Base-by-base conservation (phyloP, 2,329 filamentous ascomycete species). In the Xylariaceae sp. region DNA sequence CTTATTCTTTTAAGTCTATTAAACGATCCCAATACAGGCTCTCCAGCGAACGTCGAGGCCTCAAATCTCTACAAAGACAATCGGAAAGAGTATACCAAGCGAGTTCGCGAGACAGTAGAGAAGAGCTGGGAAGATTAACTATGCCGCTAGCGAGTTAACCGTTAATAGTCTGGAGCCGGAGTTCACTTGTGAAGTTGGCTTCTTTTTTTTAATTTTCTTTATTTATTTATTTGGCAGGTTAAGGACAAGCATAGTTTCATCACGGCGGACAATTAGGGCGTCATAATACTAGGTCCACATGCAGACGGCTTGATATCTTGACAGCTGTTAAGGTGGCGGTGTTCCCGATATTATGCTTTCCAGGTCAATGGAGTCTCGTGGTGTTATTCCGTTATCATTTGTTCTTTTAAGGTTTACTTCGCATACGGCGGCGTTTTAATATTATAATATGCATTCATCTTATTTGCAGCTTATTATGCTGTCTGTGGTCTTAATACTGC, bases 1-100 rank as follows among this genome's bases (percentile, higher is more conserved):
- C 24, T 15, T 4, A 10, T 24, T 45, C 23, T 18, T 44, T 50
- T 47, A 97, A n/a, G 93, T 84, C 76, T 99, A 37, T 81, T 99
- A 11, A 97, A 99, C 74, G 94, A 99, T 65, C 94, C 94, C 1
- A 99, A 99, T 73, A 99, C 94, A n/a, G 94, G 91, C 53, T 96
- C 92, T 1, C 94, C 94, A 0, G 94, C 94, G 50, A 99, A 99
- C 67, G 94, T 97, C 65, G 94, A 99, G 76, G 94, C 94, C 1
- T 96, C 92, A 49, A 99, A 97, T 71, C 80, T 97, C 7, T 99
- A 97, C 81, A 97, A 97, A 73, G 94, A 99, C 70, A 97, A 97
- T 73, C 84, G 92, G 59, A 92, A 92, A 72, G 94, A 99, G 70
- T 99, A 99, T 70, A 90, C 88, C 21, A 99, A 99, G 79, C 82